Base-by-base conservation (phyloP, 441 rosid genomes). In the Croton laevigatus region DNA sequence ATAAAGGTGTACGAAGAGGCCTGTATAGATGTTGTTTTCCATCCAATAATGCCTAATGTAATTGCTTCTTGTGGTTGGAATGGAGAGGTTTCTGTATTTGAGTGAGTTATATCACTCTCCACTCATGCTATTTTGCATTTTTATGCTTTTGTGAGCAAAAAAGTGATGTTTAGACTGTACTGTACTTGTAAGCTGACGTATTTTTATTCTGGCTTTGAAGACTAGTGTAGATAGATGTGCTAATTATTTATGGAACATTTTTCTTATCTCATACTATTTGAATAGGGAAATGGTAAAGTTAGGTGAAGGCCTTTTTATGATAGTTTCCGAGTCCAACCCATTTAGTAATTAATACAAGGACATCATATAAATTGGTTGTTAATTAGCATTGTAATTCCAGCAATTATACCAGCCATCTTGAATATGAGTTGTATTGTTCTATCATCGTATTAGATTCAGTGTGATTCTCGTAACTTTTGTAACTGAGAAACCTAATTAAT, bases 51-150 rank as follows among this genome's bases (percentile, higher is more conserved):
- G 72, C 74, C 89, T 20, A 84, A 87, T 61, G 89, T 91, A 22
- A 59, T 89, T 22, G 98, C 92, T 5, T 80, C 91, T 3, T 87
- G 96, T 80, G 78, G 96, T 69, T 89, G 96, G 98, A 76, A 70
- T 65, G 96, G 94, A 67, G 84, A 86, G 78, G 83, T 87, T 71
- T 83, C 93, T 2, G 81, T 89, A 59, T 83, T 77, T 37, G 82
- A 80, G 73, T 81, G 74, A 80, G 51, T 2, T 23, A 3, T 20
- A 11, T 16, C 6, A 38, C 48, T 53, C 55, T 45, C 22, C 4
- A 37, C 40, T 1, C 2, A 13, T 59, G 37, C 66, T 46, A 27
- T 37, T 12, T 16, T 16, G 22, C n/a, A 5, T 7, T 63, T n/a
- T 46, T 10, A 45, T n/a, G 7, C 23, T 16, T 9, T 51, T 46